Conservation (phyloP, 2,329 filamentous ascomycete species). For the Stemphylium lycopersici region DNA sequence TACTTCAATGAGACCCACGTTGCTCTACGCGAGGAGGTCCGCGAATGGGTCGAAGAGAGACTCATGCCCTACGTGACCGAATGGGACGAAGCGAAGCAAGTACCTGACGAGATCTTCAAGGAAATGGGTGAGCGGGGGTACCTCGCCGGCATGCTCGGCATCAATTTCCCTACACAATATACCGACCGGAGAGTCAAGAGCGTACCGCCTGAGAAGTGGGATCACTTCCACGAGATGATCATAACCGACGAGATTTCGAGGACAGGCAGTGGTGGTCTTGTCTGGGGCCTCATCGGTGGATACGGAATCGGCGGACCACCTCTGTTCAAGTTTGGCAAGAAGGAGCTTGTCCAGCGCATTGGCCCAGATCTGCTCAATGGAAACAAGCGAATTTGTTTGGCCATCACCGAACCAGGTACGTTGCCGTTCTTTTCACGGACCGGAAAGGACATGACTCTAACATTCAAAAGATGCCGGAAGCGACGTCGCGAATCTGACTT, state of each 20-base stretch:
- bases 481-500: conserved; percentile 93
- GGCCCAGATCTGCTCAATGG: conserved; percentile 85
- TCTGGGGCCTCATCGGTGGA: conserved; percentile 95
- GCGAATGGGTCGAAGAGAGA: conserved; percentile 87
- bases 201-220: conserved; percentile 88
- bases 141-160: conserved; percentile 75
- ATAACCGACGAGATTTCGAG: conserved; percentile 94
- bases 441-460: conserved; percentile 10
- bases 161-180: conserved; percentile 71
- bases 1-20: conserved; percentile 96
- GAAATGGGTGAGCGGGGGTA: conserved; percentile 74
- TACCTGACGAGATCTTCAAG: conserved; percentile 90
- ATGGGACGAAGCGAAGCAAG: conserved; percentile 94
- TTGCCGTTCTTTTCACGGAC: not conserved
- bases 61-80: conserved; percentile 92
- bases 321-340: conserved; percentile 87
- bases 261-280: conserved; percentile 84
- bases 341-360: conserved; percentile 83
- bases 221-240: conserved; percentile 97
- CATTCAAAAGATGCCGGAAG: conserved; percentile 73
- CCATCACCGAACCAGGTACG: conserved; percentile 81
- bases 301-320: conserved; percentile 95
- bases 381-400: conserved; percentile 96
- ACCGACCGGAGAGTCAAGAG: conserved; percentile 73
- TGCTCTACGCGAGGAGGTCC: conserved; percentile 86